A percentile compares a stretch with the other conserved stretches of the same genome.
These are phyloP conservation scores for Ganoderma multipileum DNA, from an alignment of 1,284 basidiomycete species.

Conservation along the genomic window DNA sequence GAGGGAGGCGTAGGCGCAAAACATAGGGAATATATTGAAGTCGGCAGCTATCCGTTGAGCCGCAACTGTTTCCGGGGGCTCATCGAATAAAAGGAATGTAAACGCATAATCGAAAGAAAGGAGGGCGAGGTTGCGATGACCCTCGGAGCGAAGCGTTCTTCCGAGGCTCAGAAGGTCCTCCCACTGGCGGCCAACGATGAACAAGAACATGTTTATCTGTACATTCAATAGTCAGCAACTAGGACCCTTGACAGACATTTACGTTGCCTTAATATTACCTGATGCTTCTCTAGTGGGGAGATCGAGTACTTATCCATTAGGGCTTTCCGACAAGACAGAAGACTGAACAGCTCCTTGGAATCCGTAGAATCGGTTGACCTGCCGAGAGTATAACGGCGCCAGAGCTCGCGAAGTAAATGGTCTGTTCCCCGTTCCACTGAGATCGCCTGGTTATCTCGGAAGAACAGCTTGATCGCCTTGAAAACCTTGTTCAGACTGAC, in stretches of 20 bases:
- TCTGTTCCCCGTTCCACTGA: conserved; percentile 22
- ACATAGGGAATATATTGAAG: not conserved
- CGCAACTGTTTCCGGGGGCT: not conserved
- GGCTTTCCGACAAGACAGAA: not conserved
- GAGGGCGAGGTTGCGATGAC: not conserved
- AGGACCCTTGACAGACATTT: not conserved
- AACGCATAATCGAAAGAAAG: not conserved
- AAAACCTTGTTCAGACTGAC: conserved; percentile 51
- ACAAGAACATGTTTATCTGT: not conserved
- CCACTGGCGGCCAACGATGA: not conserved
- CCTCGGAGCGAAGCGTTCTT: not conserved
- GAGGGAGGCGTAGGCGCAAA: not conserved
- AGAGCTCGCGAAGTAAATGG: conserved; percentile 30
- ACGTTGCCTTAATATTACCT: not conserved
- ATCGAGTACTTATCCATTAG: not conserved
- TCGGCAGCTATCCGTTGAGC: not conserved
- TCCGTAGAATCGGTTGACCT: not conserved
- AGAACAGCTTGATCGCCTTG: conserved; percentile 54
- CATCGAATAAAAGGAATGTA: not conserved
- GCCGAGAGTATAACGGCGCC: conserved; percentile 15
- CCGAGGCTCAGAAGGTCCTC: not conserved
- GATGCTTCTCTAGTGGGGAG: not conserved
- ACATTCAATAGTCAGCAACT: not conserved
- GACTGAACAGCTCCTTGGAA: not conserved
- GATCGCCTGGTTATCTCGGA: conserved; percentile 39